A percentile compares a stretch with the other conserved stretches of the same genome.
Conservation (phyloP, 257 asterid species). For the Misopates orontium region DNA sequence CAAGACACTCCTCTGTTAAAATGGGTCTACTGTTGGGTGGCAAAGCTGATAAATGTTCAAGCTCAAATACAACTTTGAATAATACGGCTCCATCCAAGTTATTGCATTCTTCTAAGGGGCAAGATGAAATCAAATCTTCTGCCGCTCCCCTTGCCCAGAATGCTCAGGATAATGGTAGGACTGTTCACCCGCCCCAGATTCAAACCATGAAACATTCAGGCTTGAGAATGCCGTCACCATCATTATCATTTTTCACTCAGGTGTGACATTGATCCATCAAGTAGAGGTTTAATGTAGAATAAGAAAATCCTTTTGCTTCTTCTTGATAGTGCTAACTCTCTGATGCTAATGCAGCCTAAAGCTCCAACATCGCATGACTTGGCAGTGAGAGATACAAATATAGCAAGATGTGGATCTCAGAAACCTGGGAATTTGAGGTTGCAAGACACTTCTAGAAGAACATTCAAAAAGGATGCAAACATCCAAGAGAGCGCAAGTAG, state of each 20-base stretch:
- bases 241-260: conserved; percentile 85
- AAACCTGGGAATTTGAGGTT: conserved; percentile 42
- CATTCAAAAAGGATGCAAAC: conserved; percentile 28
- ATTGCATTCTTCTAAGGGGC: conserved; percentile 37
- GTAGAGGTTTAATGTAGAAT: conserved; percentile 20
- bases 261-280: conserved; percentile 38
- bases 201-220: conserved; percentile 69
- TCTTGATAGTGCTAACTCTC: conserved; percentile 27
- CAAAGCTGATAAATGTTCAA: conserved; percentile 36
- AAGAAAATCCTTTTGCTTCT: conserved; percentile 19
- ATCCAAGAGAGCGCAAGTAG: conserved; percentile 27
- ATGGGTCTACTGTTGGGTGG: conserved; percentile 32
- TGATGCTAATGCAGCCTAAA: conserved; percentile 68
- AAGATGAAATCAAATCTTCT: conserved; percentile 31
- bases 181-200: conserved; percentile 37
- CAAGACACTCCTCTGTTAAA: conserved; percentile 39
- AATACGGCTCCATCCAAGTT: conserved; percentile 32
- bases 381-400: conserved; percentile 39
- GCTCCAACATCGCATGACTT: conserved; percentile 38
- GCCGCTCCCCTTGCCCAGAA: conserved; percentile 36
- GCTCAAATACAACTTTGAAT: conserved; percentile 39
- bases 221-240: conserved; percentile 94
- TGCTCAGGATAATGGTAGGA: conserved; percentile 37
- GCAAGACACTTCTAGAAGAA: conserved; percentile 35
- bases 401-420: conserved; percentile 37